Conservation (phyloP, 768 basidiomycete species). For the Termitomyces sp. region DNA sequence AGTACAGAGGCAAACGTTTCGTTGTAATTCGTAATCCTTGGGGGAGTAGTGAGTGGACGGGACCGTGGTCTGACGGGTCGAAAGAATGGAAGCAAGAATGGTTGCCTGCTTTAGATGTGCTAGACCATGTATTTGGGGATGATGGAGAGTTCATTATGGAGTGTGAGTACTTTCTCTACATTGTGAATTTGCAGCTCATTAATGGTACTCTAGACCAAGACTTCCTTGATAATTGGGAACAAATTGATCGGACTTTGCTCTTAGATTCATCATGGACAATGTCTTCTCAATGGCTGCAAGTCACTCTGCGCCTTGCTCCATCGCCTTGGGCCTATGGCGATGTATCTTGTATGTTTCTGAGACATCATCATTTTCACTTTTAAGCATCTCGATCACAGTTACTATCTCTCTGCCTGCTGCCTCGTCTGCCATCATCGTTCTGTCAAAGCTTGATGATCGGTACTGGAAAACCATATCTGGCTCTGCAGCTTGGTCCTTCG, state of each 20-base stretch:
- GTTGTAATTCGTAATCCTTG: constrained; percentile 50
- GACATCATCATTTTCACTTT: neutral
- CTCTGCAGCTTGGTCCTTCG: constrained; percentile 23
- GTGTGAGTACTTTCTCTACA: constrained; percentile 21
- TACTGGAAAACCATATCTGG: constrained; percentile 26
- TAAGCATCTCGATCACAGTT: constrained; percentile 17
- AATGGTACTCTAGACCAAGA: constrained; percentile 24
- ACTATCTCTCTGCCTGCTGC: constrained; percentile 25
- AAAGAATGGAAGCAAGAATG: constrained; percentile 54
- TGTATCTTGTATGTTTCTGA: constrained; percentile 27
- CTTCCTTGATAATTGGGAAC: constrained; percentile 32
- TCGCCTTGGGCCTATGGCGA: constrained; percentile 36
- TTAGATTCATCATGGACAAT: constrained; percentile 35
- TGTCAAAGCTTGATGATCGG: constrained; percentile 30
- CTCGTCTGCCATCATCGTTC: constrained; percentile 30
- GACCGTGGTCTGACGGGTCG: constrained; percentile 50
- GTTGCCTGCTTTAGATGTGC: constrained; percentile 33
- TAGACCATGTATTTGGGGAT: constrained; percentile 44
- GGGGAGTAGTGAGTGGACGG: constrained; percentile 46
- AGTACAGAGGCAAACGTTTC: constrained; percentile 44
- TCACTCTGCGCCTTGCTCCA: constrained; percentile 19
- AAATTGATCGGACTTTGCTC: constrained; percentile 32
- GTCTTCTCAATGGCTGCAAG: constrained; percentile 37
- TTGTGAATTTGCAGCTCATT: too few species aligned
- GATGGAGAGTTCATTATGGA: constrained; percentile 57